Conservation (phyloP, 2,329 filamentous ascomycete genomes). For the Hypoxylon sp. region DNA sequence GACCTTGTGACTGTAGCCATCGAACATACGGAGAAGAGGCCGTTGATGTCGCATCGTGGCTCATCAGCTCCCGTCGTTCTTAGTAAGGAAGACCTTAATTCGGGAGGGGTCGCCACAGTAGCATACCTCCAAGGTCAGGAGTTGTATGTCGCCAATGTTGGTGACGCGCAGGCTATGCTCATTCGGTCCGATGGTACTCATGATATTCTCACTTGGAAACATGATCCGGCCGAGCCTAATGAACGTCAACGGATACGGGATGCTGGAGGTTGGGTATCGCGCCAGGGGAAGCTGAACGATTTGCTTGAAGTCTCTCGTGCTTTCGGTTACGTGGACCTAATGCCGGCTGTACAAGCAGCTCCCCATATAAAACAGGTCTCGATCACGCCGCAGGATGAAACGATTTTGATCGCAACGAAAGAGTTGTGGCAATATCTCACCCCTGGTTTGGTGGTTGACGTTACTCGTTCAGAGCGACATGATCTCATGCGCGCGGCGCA, state of each 20-base stretch:
- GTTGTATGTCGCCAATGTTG: slow-evolving; percentile 94
- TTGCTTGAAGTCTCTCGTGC: slow-evolving; percentile 90
- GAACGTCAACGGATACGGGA: slow-evolving; percentile 93
- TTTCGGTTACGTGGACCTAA: slow-evolving; percentile 93
- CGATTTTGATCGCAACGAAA: slow-evolving; percentile 89
- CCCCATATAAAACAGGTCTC: slow-evolving; percentile 85
- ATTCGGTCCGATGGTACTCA: slow-evolving; percentile 90
- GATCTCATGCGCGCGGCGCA: slow-evolving; percentile 97
- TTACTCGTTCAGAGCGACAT: slow-evolving; percentile 86
- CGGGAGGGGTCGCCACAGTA: slow-evolving; percentile 92
- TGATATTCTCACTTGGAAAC: slow-evolving; percentile 88
- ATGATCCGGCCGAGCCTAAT: slow-evolving; percentile 88
- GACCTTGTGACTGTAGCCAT: slow-evolving; percentile 89
- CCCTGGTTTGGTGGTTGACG: slow-evolving; percentile 90
- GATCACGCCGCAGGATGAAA: slow-evolving; percentile 90
- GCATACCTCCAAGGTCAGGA: slow-evolving; percentile 91
- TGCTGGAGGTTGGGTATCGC: slow-evolving; percentile 94
- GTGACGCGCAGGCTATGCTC: slow-evolving; percentile 94
- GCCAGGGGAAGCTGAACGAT: slow-evolving; percentile 95
- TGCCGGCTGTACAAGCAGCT: slow-evolving; percentile 92
- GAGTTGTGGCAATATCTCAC: slow-evolving; percentile 97
- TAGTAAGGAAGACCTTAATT: slow-evolving; percentile 89
- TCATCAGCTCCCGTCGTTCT: slow-evolving; percentile 82
- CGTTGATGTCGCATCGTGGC: slow-evolving; percentile 76
- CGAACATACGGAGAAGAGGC: slow-evolving; percentile 83